A percentile compares a stretch with the other conserved stretches of the same genome.
Conservation (phyloP, 257 asterid species). For the Eucommia ulmoides region DNA sequence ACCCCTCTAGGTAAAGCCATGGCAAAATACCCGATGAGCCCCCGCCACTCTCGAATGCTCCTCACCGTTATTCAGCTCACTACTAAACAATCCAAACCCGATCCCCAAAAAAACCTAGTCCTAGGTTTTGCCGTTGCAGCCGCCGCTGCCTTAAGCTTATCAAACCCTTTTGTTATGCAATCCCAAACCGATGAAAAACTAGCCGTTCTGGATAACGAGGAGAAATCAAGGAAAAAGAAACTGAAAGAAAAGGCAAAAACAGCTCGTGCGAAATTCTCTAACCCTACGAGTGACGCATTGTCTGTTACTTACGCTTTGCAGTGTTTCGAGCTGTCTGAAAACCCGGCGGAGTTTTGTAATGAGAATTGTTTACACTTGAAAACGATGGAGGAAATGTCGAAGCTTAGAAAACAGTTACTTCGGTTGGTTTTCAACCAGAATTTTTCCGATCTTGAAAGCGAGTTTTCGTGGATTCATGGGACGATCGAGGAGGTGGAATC, state of each 20-base stretch:
- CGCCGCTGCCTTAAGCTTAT: conserved; percentile 81
- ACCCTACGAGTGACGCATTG: conserved; percentile 71
- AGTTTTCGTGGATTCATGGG: conserved; percentile 70
- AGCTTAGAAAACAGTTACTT: conserved; percentile 82
- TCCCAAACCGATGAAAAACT: conserved; percentile 30
- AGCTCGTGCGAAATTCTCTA: conserved; percentile 52
- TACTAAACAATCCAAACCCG: conserved; percentile 35
- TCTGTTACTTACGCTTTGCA: conserved; percentile 65
- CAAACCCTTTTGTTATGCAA: conserved; percentile 51
- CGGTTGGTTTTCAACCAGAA: conserved; percentile 46
- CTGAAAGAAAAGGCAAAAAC: conserved; percentile 44
- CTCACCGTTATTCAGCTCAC: conserved; percentile 78
- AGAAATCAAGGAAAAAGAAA: conserved; percentile 47
- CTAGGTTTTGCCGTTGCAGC: conserved; percentile 79
- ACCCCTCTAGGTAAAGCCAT: conserved; percentile 84
- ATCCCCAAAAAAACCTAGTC: conserved; percentile 45
- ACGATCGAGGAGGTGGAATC: conserved; percentile 44
- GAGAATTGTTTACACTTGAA: conserved; percentile 54
- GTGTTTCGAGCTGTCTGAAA: conserved; percentile 55
- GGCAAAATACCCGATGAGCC: conserved; percentile 94
- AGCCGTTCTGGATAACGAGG: conserved; percentile 24
- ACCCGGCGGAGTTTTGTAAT: conserved; percentile 37
- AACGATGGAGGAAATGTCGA: conserved; percentile 97
- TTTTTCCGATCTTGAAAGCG: conserved; percentile 23
- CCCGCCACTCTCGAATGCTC: conserved; percentile 98